Evolutionary conservation across 73 alveolate genomes (phyloP).

Genomic region (Tetrahymena elliotti): DNA sequence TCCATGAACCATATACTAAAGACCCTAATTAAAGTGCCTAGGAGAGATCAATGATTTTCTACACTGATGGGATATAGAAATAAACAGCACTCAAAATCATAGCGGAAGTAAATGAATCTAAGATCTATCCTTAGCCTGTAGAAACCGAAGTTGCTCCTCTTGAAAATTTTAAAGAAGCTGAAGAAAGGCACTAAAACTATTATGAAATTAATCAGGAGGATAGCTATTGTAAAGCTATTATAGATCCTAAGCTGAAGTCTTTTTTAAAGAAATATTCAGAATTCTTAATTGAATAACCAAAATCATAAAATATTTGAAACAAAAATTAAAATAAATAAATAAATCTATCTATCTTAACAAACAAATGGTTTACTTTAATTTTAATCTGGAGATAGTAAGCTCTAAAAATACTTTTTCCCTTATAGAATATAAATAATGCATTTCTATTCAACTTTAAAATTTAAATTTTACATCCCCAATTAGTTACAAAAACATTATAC

Average conservation of each 20-base stretch:
- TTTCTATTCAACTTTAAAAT: no score
- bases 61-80: background rate
- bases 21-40: conserved; percentile 6
- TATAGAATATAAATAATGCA: no score
- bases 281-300: background rate
- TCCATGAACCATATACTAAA: conserved; percentile 21
- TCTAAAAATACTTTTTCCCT: no score
- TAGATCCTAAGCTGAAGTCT: conserved; percentile 10
- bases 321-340: no score
- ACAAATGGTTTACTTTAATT: no score
- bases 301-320: no score
- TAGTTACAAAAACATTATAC: no score
- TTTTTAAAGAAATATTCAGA: no score
- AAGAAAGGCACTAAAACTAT: conserved; percentile 12
- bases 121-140: background rate
- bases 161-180: conserved; percentile 2
- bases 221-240: conserved; percentile 22
- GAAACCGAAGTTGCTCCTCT: conserved; percentile 11
- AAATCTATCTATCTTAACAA: no score
- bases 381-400: no score
- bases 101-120: background rate
- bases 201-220: background rate
- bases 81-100: background rate
- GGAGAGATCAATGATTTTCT: conserved; percentile 19
- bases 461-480: no score